Percentiles rank a stretch among this genome's conserved stretches.
These are phyloP conservation scores for Lineolata rhizophorae DNA, from an alignment of 495 filamentous ascomycete species.

Conservation along the genomic window DNA sequence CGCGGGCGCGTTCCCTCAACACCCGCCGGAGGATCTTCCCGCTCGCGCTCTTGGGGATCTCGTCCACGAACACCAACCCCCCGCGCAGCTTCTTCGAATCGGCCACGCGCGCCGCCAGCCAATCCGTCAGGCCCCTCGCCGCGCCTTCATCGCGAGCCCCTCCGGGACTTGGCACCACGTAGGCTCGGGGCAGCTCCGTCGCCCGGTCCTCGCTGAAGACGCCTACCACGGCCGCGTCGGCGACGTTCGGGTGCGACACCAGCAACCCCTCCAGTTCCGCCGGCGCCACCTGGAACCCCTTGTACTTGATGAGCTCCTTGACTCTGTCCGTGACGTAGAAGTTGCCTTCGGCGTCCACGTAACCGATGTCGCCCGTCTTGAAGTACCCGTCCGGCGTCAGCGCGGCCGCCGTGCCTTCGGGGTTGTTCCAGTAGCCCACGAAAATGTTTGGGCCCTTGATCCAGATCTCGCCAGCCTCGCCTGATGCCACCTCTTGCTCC, in stretches of 20 bases:
- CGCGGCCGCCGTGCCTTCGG: conserved; percentile 35
- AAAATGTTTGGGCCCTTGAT: conserved; percentile 61
- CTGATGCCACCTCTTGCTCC: conserved; percentile 17
- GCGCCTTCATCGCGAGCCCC: conserved; percentile 8
- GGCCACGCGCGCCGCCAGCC: conserved; percentile 16
- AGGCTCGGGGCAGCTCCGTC: conserved; percentile 20
- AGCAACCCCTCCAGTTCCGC: conserved; percentile 21
- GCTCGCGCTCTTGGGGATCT: conserved; percentile 12
- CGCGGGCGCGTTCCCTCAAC: conserved; percentile 8
- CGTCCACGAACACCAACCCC: conserved; percentile 13
- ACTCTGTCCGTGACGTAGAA: conserved; percentile 29
- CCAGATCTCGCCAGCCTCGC: conserved; percentile 33
- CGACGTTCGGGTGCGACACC: conserved; percentile 10
- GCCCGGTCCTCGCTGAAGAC: conserved; percentile 16
- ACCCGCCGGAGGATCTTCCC: conserved; percentile 14
- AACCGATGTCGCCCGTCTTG: conserved; percentile 57
- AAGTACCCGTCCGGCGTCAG: conserved; percentile 59
- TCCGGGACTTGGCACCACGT: conserved; percentile 14
- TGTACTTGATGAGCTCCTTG: conserved; percentile 33
- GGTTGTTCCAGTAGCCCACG: conserved; percentile 53
- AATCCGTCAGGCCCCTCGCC: conserved; percentile 15
- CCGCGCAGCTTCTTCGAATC: conserved; percentile 13
- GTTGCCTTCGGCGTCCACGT: conserved; percentile 32
- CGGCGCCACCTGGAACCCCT: conserved; percentile 25
- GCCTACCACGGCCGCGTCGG: conserved; percentile 21